Conservation (phyloP, 805 yeast species). For the Lachancea fermentati region DNA sequence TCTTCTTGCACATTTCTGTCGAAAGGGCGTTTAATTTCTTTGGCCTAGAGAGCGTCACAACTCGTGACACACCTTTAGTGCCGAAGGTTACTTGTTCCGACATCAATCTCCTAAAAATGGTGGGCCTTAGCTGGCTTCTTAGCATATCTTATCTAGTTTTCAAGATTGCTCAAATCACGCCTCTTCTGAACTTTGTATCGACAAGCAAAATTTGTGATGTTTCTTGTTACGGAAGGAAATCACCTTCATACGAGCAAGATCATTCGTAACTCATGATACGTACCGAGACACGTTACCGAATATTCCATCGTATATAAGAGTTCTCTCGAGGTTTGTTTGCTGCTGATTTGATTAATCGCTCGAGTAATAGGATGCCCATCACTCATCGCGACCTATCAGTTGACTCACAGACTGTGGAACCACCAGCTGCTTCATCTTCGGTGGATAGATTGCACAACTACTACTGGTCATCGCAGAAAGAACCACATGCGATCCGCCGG, state of each 20-base stretch:
- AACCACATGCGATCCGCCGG: conserved; percentile 75
- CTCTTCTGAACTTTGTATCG: no score
- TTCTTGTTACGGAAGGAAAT: not conserved
- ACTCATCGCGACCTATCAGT: conserved; percentile 13
- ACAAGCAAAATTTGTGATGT: not conserved
- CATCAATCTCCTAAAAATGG: conserved; percentile 7
- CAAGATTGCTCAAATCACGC: not conserved
- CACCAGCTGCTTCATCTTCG: conserved; percentile 30
- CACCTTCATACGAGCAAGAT: not conserved
- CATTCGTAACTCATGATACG: not conserved
- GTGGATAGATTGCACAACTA: conserved; percentile 49
- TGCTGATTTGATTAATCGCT: not conserved
- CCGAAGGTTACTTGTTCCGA: conserved; percentile 17
- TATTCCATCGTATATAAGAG: not conserved
- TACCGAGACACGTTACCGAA: not conserved
- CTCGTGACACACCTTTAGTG: conserved; percentile 49
- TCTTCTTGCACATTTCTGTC: conserved; percentile 64
- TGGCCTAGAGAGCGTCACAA: conserved; percentile 74
- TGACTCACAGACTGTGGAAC: conserved; percentile 14
- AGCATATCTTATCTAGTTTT: conserved; percentile 1
- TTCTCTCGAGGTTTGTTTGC: not conserved
- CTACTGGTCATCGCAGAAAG: conserved; percentile 77
- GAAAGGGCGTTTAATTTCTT: conserved; percentile 80
- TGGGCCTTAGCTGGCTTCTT: conserved; percentile 5
- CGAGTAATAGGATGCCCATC: conserved; percentile 6